Evolutionary conservation across 768 basidiomycete species (phyloP), one percentile per base, ranked within the genome.

Genomic region (Tulasnella sp.): DNA sequence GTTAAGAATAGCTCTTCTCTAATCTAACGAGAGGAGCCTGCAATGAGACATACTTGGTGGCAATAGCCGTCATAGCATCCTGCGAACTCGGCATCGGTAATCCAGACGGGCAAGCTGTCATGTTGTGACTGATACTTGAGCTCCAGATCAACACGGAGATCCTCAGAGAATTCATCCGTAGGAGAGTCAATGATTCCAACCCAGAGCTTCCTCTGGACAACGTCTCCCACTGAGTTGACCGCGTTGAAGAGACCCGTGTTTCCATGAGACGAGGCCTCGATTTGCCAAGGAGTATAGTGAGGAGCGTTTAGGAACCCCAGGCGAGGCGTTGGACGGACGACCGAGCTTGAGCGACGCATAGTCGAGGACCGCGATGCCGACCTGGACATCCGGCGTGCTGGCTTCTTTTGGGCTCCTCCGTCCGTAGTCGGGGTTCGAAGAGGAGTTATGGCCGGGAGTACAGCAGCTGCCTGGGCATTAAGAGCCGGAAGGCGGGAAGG

Each of bases 201-300:
- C 89, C 90, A 91, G 14, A 89, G 87, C 83, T 89, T 89, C 69
- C 86, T 86, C 74, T 89, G 87, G 73, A 93, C 87, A 16, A 89
- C 85, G 24, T 86, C 88, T 58, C 89, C 88, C 75, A 94, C 90
- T 83, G 92, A 93, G 31, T 86, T 85, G 4, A 96, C 85, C 28
- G 95, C 95, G 82, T 96, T 96, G 84, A 93, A 93, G 75, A 96
- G 88, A 14, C 95, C 95, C 22, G 94, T 94, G 82, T 96, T 96
- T 83, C 93, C 91, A 82, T 93, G 93, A 0, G 91, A 88, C 83
- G 94, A 95, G n/a, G 87, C 86, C 14, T 88, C 88, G 46, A 90
- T 85, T 80, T 90, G 88, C 87, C 87, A 91, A 11, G 86, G 83
- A 40, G 79, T 80, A n/a, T 80, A 74, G n/a, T 80, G 72, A 5